These are phyloP conservation scores for Exophiala spinifera DNA, from an alignment of 2,329 filamentous ascomycete species.

Conservation along the genomic window DNA sequence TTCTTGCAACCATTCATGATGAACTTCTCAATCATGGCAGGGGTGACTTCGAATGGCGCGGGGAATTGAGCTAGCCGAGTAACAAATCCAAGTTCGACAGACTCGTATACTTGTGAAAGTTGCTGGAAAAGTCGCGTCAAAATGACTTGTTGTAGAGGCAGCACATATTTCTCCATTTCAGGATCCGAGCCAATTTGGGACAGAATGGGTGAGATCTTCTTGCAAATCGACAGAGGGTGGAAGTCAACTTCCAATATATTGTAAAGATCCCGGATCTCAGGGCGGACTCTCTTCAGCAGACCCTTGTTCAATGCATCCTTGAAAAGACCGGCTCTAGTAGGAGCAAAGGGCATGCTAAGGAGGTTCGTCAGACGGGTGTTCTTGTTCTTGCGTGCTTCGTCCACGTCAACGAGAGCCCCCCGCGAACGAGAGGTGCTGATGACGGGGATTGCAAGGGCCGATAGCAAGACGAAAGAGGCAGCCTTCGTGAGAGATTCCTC, in stretches of 20 bases:
- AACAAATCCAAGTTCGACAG: slow-evolving; percentile 90
- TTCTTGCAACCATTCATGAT: slow-evolving; percentile 99
- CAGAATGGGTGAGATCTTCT: slow-evolving; percentile 96
- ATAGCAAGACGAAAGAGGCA: slow-evolving; percentile 91
- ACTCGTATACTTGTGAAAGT: slow-evolving; percentile 97
- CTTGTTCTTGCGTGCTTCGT: slow-evolving; percentile 97
- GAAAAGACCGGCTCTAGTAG: slow-evolving; percentile 86
- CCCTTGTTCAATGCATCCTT: slow-evolving; percentile 94
- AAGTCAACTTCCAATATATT: slow-evolving; percentile 99
- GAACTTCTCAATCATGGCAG: slow-evolving; percentile 95
- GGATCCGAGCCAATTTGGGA: slow-evolving; percentile 87
- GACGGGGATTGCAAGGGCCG: slow-evolving; percentile 94
- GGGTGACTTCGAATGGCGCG: slow-evolving; percentile 88
- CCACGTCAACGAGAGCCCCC: slow-evolving; percentile 92
- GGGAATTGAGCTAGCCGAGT: slow-evolving; percentile 93
- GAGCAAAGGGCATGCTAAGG: slow-evolving; percentile 85
- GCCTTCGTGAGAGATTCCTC: slow-evolving; percentile 91
- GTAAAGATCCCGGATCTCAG: slow-evolving; percentile 95
- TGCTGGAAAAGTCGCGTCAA: slow-evolving; percentile 98
- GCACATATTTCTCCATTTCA: slow-evolving; percentile 96
- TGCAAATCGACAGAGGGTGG: slow-evolving; percentile 96
- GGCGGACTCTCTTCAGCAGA: slow-evolving; percentile 83
- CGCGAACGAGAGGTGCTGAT: slow-evolving; percentile 97
- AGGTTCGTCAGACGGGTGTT: slow-evolving; percentile 95
- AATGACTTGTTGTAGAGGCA: slow-evolving; percentile 96